These are phyloP conservation scores for Verticillium klebahnii DNA, from an alignment of 2,329 filamentous ascomycete genomes.

Conservation along the genomic window DNA sequence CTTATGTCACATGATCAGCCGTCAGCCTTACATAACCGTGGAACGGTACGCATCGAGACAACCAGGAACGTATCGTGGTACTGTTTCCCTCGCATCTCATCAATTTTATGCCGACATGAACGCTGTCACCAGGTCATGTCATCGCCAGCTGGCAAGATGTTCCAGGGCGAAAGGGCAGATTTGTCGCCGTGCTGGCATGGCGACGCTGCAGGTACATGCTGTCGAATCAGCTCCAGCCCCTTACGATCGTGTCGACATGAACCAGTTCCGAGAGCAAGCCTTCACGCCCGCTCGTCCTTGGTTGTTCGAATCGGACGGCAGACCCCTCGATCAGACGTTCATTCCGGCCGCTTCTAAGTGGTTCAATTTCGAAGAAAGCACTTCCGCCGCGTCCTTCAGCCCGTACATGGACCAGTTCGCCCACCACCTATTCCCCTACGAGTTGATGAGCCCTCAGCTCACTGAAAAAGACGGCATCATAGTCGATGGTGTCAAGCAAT, in stretches of 20 bases:
- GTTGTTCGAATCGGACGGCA: slow-evolving; percentile 15
- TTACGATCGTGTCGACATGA: slow-evolving; percentile 3
- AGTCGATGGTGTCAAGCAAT: slow-evolving; percentile 4
- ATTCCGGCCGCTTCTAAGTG: slow-evolving; percentile 19
- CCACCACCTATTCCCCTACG: slow-evolving; percentile 20
- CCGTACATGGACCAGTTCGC: slow-evolving; percentile 15
- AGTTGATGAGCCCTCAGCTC: slow-evolving; percentile 19
- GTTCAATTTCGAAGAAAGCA: slow-evolving; percentile 15
- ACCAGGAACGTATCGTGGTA: too few species aligned
- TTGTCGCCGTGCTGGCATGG: neutral
- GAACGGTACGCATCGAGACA: too few species aligned
- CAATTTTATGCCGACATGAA: neutral
- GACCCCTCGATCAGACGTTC: slow-evolving; percentile 9
- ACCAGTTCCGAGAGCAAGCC: slow-evolving; percentile 2
- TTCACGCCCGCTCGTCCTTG: slow-evolving; percentile 6
- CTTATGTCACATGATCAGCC: neutral
- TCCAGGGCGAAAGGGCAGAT: neutral
- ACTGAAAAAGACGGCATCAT: slow-evolving; percentile 4
- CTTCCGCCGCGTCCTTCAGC: slow-evolving; percentile 9
- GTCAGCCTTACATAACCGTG: too few species aligned
- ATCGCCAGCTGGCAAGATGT: neutral
- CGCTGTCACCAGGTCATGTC: neutral
- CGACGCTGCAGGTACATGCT: neutral
- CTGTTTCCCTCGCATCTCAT: too few species aligned
- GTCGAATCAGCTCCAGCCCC: neutral